Conservation (phyloP, 1,139 yeast species). For the Pneumocystis carinii region DNA sequence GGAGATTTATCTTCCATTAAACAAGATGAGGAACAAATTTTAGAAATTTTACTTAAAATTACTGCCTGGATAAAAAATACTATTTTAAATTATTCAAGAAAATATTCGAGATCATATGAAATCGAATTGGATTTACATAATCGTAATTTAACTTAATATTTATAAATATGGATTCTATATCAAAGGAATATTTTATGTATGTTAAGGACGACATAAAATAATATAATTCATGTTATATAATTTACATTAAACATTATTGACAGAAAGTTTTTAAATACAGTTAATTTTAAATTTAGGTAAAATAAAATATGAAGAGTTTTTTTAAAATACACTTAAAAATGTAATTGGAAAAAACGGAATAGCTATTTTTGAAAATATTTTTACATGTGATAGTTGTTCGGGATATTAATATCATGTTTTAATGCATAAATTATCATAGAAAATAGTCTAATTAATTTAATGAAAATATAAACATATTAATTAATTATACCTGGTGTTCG, state of each 20-base stretch:
- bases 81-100: not conserved
- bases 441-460: not conserved
- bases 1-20: not conserved
- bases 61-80: not conserved
- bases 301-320: not conserved
- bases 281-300: not conserved
- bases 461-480: not conserved
- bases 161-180: not conserved
- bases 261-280: not conserved
- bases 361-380: not conserved
- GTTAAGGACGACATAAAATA: not conserved
- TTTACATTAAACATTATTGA: not conserved
- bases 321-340: not conserved
- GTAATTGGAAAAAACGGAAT: not conserved
- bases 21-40: not conserved
- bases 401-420: not conserved
- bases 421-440: not conserved
- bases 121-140: not conserved
- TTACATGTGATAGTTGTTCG: not conserved
- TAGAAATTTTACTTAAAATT: not conserved
- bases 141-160: not conserved
- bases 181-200: not conserved
- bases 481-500: slow-evolving; percentile 51
- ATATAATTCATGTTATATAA: not conserved
- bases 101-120: not conserved